Conservation (phyloP, 768 basidiomycete species). For the Serendipita vermifera region DNA sequence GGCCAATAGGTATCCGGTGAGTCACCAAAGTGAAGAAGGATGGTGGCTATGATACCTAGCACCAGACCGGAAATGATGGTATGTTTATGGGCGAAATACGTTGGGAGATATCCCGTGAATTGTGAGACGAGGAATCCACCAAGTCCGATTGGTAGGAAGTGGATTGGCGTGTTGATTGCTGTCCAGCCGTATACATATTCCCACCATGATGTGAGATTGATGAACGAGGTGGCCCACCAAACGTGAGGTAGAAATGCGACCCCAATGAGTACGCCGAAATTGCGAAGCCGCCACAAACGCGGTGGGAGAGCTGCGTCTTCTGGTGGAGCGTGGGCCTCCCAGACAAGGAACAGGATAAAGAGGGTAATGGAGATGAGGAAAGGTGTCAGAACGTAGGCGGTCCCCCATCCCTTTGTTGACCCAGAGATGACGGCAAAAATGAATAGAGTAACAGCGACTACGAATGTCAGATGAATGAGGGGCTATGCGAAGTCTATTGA, state of each 20-base stretch:
- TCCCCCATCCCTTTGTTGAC: slow-evolving; percentile 37
- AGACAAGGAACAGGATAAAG: slow-evolving; percentile 35
- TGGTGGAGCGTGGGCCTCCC: slow-evolving; percentile 31
- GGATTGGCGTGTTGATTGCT: slow-evolving; percentile 12
- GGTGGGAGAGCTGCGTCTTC: slow-evolving; percentile 28
- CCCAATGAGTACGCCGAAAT: slow-evolving; percentile 4
- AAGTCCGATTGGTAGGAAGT: slow-evolving; percentile 25
- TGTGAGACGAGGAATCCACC: slow-evolving; percentile 25
- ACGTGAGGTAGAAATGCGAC: slow-evolving; percentile 5
- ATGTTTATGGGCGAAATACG: slow-evolving; percentile 24
- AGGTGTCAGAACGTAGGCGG: slow-evolving; percentile 32
- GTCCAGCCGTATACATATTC: slow-evolving; percentile 5
- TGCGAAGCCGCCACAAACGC: slow-evolving; percentile 1
- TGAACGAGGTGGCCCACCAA: slow-evolving; percentile 10
- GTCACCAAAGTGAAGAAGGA: slow-evolving; percentile 32
- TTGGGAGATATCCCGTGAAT: slow-evolving; percentile 29
- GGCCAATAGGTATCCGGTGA: slow-evolving; percentile 34
- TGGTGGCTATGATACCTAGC: slow-evolving; percentile 28
- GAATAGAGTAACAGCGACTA: slow-evolving; percentile 25
- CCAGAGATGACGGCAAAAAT: slow-evolving; percentile 31
- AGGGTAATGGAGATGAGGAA: slow-evolving; percentile 34
- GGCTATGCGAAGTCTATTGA: too few relatives aligned
- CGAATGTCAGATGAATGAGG: too few relatives aligned
- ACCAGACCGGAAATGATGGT: slow-evolving; percentile 32
- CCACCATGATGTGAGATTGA: slow-evolving; percentile 4